Evolutionary conservation across 441 rosid genomes (phyloP).

Genomic region (Gossypium lobatum): DNA sequence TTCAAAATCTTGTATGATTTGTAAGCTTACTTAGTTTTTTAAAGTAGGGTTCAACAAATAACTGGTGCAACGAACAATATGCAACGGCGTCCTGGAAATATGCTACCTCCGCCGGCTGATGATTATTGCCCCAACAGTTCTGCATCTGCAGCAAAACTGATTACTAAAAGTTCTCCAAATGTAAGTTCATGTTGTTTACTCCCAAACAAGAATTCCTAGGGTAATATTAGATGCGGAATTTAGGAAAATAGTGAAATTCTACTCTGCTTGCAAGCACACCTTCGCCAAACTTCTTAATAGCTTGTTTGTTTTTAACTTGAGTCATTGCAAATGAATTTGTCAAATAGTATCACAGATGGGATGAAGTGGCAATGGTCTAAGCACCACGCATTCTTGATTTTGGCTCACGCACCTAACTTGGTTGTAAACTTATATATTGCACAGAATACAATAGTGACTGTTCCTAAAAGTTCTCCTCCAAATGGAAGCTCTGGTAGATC

Average conservation of each 20-base stretch:
- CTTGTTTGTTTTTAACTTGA: not conserved
- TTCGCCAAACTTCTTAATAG: not conserved
- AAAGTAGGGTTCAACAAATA: slow-evolving; percentile 56
- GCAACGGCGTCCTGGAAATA: slow-evolving; percentile 45
- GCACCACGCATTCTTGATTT: not conserved
- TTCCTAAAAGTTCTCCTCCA: slow-evolving; percentile 64
- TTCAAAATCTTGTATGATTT: slow-evolving; percentile 8
- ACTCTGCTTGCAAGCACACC: not conserved
- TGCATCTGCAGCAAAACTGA: slow-evolving; percentile 37
- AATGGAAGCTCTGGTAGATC: slow-evolving; percentile 63
- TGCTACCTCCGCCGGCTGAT: slow-evolving; percentile 59
- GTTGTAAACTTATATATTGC: slow-evolving; percentile 7
- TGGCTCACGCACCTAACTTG: not conserved
- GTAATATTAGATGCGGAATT: not conserved
- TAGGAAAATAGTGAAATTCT: not conserved
- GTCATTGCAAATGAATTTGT: not conserved
- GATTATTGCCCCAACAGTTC: slow-evolving; percentile 36
- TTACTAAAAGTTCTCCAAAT: slow-evolving; percentile 33
- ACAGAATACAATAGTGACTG: slow-evolving; percentile 41
- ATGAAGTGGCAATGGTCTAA: not conserved
- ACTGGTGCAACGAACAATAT: slow-evolving; percentile 44
- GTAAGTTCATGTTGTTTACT: slow-evolving; percentile 29
- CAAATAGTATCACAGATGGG: not conserved
- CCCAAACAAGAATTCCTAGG: not conserved
- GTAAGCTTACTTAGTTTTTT: slow-evolving; percentile 20